Base-by-base conservation (phyloP, 768 basidiomycete species). In the Dentipellis sp. region DNA sequence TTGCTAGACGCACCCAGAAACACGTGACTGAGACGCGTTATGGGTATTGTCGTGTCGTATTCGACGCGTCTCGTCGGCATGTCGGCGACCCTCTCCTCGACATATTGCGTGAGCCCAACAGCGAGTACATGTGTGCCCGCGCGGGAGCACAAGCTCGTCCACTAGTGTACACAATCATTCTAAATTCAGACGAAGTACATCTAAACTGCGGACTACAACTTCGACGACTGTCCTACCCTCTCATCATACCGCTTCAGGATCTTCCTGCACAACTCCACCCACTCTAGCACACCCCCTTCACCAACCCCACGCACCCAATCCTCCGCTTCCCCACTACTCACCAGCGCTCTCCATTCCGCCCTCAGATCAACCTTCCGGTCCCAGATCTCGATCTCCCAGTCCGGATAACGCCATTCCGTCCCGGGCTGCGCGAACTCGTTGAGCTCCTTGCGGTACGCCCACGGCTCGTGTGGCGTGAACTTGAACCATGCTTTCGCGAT, bases 301-400 rank as follows among this genome's bases (percentile, higher is more conserved):
- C 88, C 87, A n/a, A 89, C 79, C 1, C 77, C 84, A 53, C 69
- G 70, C 21, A 87, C 73, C 82, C 82, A 87, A 16, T 71, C 70
- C 37, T 75, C 75, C 2, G 81, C 83, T 55, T 83, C 77, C 0
- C 84, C 83, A 5, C 64, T 69, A 54, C 64, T 70, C 65, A 83
- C 83, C 49, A 89, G 60, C 14, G 73, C 75, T 48, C 72, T 69
- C 89, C 88, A 91, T 19, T 75, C 75, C 14, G 60, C 60, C 52
- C 84, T 71, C 56, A 91, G 57, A 9, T 76, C 52, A 16, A 56
- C 62, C 63, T 75, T 85, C 35, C 72, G 70, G 22, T 59, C 57
- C 59, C 81, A 88, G 61, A 80, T 70, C 59, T 81, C 78, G 59
- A 75, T 71, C 59, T 80, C 78, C 89, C 88, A 90, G 2, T 68